These are phyloP conservation scores for Wickerhamiella cacticola DNA, from an alignment of 805 yeast genomes.

Conservation along the genomic window DNA sequence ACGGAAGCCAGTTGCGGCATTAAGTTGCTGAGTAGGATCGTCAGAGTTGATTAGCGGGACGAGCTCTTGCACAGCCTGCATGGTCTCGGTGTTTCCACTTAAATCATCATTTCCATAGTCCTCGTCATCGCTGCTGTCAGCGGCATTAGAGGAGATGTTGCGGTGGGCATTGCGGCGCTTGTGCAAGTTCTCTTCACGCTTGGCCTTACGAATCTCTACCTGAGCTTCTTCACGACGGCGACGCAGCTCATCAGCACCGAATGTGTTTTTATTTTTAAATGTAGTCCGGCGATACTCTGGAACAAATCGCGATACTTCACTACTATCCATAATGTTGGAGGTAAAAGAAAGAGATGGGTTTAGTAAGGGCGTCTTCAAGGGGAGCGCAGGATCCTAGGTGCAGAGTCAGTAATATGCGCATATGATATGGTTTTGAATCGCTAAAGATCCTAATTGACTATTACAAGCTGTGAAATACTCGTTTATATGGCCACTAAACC, in stretches of 20 bases:
- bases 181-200: conserved; percentile 86
- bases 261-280: conserved; percentile 88
- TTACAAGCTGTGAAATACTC: too few species aligned
- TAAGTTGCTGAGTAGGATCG: conserved; percentile 68
- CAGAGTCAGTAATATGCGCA: too few species aligned
- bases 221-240: conserved; percentile 97
- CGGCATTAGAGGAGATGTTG: conserved; percentile 33
- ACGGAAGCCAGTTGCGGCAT: conserved; percentile 86
- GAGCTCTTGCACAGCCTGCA: conserved; percentile 68
- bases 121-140: conserved; percentile 45
- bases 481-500: too few species aligned
- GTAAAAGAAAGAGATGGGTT: not conserved
- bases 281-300: conserved; percentile 97
- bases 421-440: too few species aligned
- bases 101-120: conserved; percentile 28
- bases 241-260: conserved; percentile 90
- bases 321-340: conserved; percentile 47
- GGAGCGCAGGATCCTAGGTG: too few species aligned
- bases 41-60: conserved; percentile 63
- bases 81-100: conserved; percentile 18
- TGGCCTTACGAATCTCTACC: conserved; percentile 90
- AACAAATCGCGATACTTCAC: conserved; percentile 68
- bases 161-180: conserved; percentile 70
- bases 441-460: too few species aligned
- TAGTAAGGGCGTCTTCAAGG: not conserved